phyloP scores from a whole-genome alignment of 1,284 basidiomycete species.

The Rugosomyces carneus region DNA sequence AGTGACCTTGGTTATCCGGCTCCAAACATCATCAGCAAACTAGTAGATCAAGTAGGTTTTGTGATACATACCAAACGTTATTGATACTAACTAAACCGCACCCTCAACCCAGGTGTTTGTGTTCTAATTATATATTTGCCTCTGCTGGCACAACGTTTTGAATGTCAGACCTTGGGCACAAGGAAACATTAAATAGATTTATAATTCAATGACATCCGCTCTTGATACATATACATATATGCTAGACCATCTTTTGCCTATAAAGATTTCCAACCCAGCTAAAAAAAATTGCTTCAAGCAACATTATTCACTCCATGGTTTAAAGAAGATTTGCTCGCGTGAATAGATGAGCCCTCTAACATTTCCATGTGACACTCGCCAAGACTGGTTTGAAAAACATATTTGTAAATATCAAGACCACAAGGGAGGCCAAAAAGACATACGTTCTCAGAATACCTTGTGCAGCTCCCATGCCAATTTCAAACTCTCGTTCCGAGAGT shows the following conservation, averaged over 20 bases:
- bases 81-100: background rate
- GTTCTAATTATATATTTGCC: slow-evolving; percentile 41
- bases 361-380: slow-evolving; percentile 58
- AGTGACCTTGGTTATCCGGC: slow-evolving; percentile 83
- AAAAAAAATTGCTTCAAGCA: background rate
- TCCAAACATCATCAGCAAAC: slow-evolving; percentile 88
- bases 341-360: slow-evolving; percentile 46
- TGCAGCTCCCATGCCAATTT: slow-evolving; percentile 58
- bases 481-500: slow-evolving; percentile 66
- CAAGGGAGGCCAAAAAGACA: slow-evolving; percentile 9
- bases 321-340: slow-evolving; percentile 21
- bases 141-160: background rate
- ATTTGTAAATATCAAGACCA: background rate
- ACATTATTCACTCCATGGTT: too few species aligned
- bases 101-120: slow-evolving; percentile 48
- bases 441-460: slow-evolving; percentile 50
- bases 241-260: background rate
- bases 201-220: background rate
- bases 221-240: background rate
- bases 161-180: background rate
- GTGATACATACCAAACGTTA: background rate
- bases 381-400: slow-evolving; percentile 36
- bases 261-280: too few species aligned
- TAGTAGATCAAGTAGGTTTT: slow-evolving; percentile 74
- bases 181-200: slow-evolving; percentile 2